These are phyloP conservation scores for Boletus bicolor DNA, from an alignment of 768 basidiomycete genomes.

Conservation along the genomic window DNA sequence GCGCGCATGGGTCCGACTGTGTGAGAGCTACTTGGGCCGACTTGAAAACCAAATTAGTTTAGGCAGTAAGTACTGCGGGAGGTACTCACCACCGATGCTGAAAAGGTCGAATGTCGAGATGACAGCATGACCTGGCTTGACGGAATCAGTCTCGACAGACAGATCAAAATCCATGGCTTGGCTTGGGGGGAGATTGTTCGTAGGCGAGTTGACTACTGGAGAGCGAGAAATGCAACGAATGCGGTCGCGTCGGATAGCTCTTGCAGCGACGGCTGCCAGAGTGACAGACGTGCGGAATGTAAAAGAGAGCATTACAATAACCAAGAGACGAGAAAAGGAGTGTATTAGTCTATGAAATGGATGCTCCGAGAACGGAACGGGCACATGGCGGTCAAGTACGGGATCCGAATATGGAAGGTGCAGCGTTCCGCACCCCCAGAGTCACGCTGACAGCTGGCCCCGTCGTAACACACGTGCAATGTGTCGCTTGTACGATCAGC, in stretches of 20 bases:
- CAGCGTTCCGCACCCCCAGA: background rate
- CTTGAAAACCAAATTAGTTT: conserved; percentile 35
- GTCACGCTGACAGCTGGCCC: too few species aligned
- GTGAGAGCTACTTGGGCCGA: conserved; percentile 60
- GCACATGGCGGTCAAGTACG: background rate
- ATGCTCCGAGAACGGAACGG: background rate
- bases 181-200: background rate
- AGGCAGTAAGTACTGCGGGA: background rate
- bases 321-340: background rate
- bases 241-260: background rate
- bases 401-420: conserved; percentile 7
- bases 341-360: background rate
- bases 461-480: too few species aligned
- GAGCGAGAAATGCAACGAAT: conserved; percentile 20
- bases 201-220: background rate
- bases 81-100: conserved; percentile 75
- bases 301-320: conserved; percentile 4
- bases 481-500: too few species aligned
- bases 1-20: conserved; percentile 89
- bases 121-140: conserved; percentile 75
- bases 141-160: conserved; percentile 9
- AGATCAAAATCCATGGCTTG: conserved; percentile 1
- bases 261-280: background rate
- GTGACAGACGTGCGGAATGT: background rate
- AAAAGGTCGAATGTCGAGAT: conserved; percentile 93